phyloP scores from a whole-genome alignment of 2,329 filamentous ascomycete genomes.

The Aspergillus alliaceus region DNA sequence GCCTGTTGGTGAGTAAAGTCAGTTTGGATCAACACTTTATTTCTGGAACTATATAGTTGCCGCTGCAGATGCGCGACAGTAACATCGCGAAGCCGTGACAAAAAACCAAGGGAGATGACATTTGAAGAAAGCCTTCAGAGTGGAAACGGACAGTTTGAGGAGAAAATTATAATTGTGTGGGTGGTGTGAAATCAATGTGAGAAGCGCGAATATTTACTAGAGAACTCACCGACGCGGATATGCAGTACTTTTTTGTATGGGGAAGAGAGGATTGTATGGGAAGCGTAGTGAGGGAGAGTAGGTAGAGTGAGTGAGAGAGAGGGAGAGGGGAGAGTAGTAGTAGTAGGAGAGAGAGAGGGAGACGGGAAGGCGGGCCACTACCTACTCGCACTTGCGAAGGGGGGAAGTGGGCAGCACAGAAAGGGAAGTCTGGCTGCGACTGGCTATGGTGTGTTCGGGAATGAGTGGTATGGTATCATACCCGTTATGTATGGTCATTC shows the following conservation, averaged over 20 bases:
- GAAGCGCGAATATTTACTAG: constrained; percentile 29
- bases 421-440: constrained; percentile 28
- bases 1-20: constrained; percentile 14
- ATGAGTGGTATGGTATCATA: constrained; percentile 24
- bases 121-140: constrained; percentile 15
- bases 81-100: constrained; percentile 22
- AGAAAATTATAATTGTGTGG: constrained; percentile 23
- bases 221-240: constrained; percentile 38
- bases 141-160: constrained; percentile 13
- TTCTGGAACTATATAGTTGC: constrained; percentile 22
- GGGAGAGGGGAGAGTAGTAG: constrained; percentile 33
- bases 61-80: constrained; percentile 23
- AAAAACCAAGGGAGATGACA: constrained; percentile 22
- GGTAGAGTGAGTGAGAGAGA: constrained; percentile 30
- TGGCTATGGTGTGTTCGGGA: constrained; percentile 24
- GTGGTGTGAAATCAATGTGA: constrained; percentile 27
- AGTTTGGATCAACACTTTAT: constrained; percentile 8
- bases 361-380: constrained; percentile 24
- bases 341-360: constrained; percentile 29
- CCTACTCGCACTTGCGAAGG: constrained; percentile 15
- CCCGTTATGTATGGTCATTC: constrained; percentile 18
- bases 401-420: constrained; percentile 27
- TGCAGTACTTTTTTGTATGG: constrained; percentile 43
- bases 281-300: constrained; percentile 33
- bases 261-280: constrained; percentile 36